phyloP scores from a whole-genome alignment of 495 filamentous ascomycete species.

The Penicillium longicatenatum region DNA sequence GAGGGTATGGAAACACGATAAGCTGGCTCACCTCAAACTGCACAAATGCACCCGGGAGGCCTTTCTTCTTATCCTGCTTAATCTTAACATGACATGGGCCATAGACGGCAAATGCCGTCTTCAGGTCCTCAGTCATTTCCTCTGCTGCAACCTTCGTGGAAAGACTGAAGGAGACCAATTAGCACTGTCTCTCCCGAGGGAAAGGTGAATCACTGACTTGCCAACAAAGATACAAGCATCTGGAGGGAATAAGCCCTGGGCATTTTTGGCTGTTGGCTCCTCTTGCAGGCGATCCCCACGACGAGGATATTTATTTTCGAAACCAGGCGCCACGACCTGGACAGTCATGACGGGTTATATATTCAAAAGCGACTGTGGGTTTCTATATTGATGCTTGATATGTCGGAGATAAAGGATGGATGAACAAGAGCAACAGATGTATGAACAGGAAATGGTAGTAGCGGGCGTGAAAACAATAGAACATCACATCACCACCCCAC shows the following conservation, averaged over 20 bases:
- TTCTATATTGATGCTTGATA: neutral
- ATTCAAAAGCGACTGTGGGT: neutral
- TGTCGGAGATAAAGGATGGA: neutral
- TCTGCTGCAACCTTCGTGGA: conserved; percentile 17
- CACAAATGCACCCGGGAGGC: conserved; percentile 25
- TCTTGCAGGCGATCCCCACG: conserved; percentile 22
- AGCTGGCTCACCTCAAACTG: conserved; percentile 23
- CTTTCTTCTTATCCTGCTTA: conserved; percentile 22
- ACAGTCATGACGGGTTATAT: conserved; percentile 4
- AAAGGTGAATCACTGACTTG: conserved; percentile 16
- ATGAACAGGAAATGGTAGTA: neutral
- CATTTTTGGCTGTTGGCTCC: conserved; percentile 25
- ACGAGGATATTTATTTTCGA: conserved; percentile 18
- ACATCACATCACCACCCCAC: neutral
- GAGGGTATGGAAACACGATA: neutral
- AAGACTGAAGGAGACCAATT: conserved; percentile 10
- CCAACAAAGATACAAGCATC: conserved; percentile 31
- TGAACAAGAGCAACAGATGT: neutral
- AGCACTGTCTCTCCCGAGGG: neutral
- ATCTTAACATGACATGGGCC: conserved; percentile 26
- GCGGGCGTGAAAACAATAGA: neutral
- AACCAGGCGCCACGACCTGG: conserved; percentile 1
- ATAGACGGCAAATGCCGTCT: conserved; percentile 10
- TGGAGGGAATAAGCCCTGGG: conserved; percentile 29
- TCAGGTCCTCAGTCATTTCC: conserved; percentile 15